Evolutionary conservation across 805 yeast species (phyloP).

Genomic region (Lachancea meyersii): DNA sequence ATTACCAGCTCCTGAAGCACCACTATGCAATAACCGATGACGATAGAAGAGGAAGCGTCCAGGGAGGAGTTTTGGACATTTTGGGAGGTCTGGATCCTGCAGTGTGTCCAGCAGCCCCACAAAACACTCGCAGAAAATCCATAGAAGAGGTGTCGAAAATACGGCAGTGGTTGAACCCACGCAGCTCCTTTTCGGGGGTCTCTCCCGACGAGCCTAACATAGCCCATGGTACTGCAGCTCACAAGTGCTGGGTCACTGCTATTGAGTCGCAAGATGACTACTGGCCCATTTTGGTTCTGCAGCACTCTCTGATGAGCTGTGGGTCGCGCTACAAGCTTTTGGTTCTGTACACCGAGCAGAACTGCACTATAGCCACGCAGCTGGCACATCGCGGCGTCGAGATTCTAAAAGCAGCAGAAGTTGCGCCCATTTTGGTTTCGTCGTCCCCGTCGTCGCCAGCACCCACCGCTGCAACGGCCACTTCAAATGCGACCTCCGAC

Average conservation of each 20-base stretch:
- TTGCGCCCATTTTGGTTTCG: conserved; percentile 5
- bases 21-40: conserved; percentile 9
- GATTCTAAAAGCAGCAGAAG: conserved; percentile 9
- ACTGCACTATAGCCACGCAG: conserved; percentile 13
- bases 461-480: no score
- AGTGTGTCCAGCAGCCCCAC: background rate
- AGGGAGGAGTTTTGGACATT: conserved; percentile 4
- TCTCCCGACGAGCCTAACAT: conserved; percentile 19
- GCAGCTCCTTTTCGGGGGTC: conserved; percentile 32
- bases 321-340: conserved; percentile 22
- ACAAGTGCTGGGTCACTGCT: conserved; percentile 28
- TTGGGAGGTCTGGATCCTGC: conserved; percentile 5
- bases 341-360: conserved; percentile 18
- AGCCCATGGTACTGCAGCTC: conserved; percentile 3
- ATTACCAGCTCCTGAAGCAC: conserved; percentile 9
- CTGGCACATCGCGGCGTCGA: conserved; percentile 14
- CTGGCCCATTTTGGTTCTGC: conserved; percentile 21
- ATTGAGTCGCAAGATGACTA: conserved; percentile 18
- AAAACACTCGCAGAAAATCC: conserved; percentile 23
- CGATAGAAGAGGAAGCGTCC: conserved; percentile 3
- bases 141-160: conserved; percentile 31
- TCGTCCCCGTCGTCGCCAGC: background rate
- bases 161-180: conserved; percentile 31
- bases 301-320: conserved; percentile 20
- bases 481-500: background rate